Evolutionary conservation across 768 basidiomycete species (phyloP), one percentile per base, ranked within the genome.

Genomic region (Candolleomyces eurysporus): DNA sequence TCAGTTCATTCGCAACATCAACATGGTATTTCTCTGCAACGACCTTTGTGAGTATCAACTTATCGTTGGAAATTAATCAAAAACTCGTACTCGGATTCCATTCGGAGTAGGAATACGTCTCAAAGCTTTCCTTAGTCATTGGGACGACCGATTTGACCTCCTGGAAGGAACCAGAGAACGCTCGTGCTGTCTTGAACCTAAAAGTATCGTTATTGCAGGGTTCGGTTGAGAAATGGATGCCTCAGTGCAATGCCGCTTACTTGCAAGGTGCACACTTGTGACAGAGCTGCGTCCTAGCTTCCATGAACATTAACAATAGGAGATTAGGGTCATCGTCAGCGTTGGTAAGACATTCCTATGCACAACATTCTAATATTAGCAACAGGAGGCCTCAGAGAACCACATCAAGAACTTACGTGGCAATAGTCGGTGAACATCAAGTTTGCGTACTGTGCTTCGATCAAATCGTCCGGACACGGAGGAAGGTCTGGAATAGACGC

Each of bases 251-350:
- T 30, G 31, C 76, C 77, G 11, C 13, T 43, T 61, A 58, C 42
- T 43, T 43, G 11, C 13, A 13, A 11, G 69, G 69, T 5, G 71
- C 67, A 59, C 76, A 78, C 49, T 68, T 74, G 9, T 62, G 40
- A 55, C 75, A 78, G 42, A 76, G 70, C 36, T 75, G 73, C n/a
- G 70, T 43, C 39, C 74, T 72, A 39, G 78, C 67, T 19, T 46
- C 58, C 77, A 76, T 78, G 57, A 75, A 73, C 10, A 77, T 70
- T 45, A 62, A 73, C 16, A 73, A 67, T 3, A 71, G 63, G 36
- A 43, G 2, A n/a, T 11, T 61, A 61, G 19, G 63, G 64, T 22
- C 69, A 69, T 13, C 69, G 62, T 62, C 78, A 79, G 48, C 73
- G 69, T 78, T 79, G 60, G 19, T 39, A 9, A 14, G 52, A 0